Evolutionary conservation across 2,329 filamentous ascomycete genomes (phyloP), one percentile per base, ranked within the genome.

Genomic region (Fusarium austroafricanum): DNA sequence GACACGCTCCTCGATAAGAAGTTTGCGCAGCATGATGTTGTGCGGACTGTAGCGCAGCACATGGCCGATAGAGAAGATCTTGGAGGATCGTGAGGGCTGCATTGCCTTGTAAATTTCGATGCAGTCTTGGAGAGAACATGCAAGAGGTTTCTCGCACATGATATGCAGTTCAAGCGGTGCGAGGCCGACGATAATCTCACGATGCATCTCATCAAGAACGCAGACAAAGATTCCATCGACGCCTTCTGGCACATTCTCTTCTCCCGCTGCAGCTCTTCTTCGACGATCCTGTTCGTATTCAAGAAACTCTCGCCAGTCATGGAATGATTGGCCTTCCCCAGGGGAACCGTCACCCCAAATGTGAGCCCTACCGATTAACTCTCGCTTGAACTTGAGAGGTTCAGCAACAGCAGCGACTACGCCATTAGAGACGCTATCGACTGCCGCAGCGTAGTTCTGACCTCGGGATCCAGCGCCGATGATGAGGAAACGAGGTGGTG

Each of bases 131-230:
- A 98, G 81, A 0, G 87, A 91, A 21, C 93, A 93, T 1, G 94
- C 93, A 54, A 99, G 81, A 4, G 96, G 96, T 80, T 99, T 99
- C 83, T 99, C 96, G 77, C 94, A 96, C 84, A 97, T 92, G 67
- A 98, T 89, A 77, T 97, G 94, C 46, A 97, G 81, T 4, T 86
- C 76, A 82, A 90, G 80, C 14, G 87, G 87, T 2, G 92, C 90
- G 52, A 97, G 84, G 2, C 88, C 91, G 42, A 90, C 84, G 21
- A 97, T 86, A 46, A 95, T 93, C 56, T 94, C 90, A 49, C 89
- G 89, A 78, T 99, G 96, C 81, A 92, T 90, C 79, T 97, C 92
- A 78, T 99, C 96, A 11, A 95, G 84, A 3, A 96, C 93, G 77
- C 86, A 89, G 18, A 89, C 82, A 67, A 88, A 88, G 31, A 79